phyloP scores from a whole-genome alignment of 2,329 filamentous ascomycete genomes.

The Botrytis fabae region DNA sequence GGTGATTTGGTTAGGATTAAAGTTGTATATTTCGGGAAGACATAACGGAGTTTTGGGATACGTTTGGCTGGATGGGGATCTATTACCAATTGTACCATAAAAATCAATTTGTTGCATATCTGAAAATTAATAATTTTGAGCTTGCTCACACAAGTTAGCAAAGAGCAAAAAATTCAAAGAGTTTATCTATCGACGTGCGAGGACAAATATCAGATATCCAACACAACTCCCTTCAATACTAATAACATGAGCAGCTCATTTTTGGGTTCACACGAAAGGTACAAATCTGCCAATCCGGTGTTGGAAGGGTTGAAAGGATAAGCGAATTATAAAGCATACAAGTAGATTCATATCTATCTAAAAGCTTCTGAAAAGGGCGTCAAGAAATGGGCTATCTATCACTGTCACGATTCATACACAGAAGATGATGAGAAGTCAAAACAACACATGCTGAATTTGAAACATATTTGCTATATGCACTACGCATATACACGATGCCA shows the following conservation, averaged over 20 bases:
- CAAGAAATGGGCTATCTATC: neutral
- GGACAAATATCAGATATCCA: neutral
- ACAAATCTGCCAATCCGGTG: neutral
- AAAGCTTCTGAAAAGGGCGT: neutral
- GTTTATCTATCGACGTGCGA: neutral
- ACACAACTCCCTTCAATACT: neutral
- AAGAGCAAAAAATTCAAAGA: neutral
- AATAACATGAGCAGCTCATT: neutral
- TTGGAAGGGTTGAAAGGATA: neutral
- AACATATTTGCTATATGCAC: neutral
- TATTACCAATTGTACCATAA: neutral
- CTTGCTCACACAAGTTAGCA: neutral
- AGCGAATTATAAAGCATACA: neutral
- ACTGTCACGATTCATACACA: neutral
- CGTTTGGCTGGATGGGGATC: too few species aligned
- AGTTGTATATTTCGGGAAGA: too few species aligned
- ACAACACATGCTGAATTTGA: neutral
- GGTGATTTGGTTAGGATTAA: neutral
- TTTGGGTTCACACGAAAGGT: neutral
- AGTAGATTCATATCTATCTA: neutral
- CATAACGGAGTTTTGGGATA: neutral
- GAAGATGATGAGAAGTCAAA: neutral
- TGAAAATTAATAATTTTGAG: neutral
- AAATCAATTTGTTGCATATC: neutral
- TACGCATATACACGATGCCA: neutral